These are phyloP conservation scores for Parafenestella ontariensis DNA, from an alignment of 2,329 filamentous ascomycete genomes.

Conservation along the genomic window DNA sequence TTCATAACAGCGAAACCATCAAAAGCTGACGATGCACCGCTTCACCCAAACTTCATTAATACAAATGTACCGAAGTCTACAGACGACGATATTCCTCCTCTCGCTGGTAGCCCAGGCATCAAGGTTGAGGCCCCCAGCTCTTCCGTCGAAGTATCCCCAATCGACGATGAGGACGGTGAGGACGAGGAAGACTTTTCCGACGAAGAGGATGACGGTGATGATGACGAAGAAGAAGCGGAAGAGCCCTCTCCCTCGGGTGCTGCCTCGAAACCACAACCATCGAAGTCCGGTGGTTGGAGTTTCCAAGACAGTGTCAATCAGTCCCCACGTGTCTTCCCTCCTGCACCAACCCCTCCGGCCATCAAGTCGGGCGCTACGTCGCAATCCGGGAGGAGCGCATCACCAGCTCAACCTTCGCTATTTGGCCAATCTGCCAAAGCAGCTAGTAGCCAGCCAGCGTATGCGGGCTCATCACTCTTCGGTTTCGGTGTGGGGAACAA, in stretches of 20 bases:
- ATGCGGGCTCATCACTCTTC: constrained; percentile 22
- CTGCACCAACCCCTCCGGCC: constrained; percentile 42
- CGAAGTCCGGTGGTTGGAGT: constrained; percentile 15
- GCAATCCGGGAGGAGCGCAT: constrained; percentile 24
- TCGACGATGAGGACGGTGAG: constrained; percentile 40
- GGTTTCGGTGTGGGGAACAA: constrained; percentile 5
- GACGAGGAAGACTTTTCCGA: constrained; percentile 46
- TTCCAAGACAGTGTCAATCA: constrained; percentile 33
- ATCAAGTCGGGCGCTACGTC: constrained; percentile 35
- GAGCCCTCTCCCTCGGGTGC: constrained; percentile 46
- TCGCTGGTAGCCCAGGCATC: constrained; percentile 58
- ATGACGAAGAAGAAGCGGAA: constrained; percentile 52
- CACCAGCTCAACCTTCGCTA: constrained; percentile 26
- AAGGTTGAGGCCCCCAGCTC: constrained; percentile 50
- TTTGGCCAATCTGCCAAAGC: constrained; percentile 23
- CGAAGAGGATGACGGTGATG: constrained; percentile 50
- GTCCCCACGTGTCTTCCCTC: constrained; percentile 34
- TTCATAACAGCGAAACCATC: constrained; percentile 37
- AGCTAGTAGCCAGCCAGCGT: constrained; percentile 10
- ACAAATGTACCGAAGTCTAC: constrained; percentile 36
- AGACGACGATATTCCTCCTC: constrained; percentile 52
- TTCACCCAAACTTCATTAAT: constrained; percentile 45
- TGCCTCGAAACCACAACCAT: constrained; percentile 21
- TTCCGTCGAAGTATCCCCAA: constrained; percentile 40
- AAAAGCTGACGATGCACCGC: constrained; percentile 40